Evolutionary conservation across 2,329 filamentous ascomycete genomes (phyloP).

Genomic region (Myriosclerotinia scirpicola): DNA sequence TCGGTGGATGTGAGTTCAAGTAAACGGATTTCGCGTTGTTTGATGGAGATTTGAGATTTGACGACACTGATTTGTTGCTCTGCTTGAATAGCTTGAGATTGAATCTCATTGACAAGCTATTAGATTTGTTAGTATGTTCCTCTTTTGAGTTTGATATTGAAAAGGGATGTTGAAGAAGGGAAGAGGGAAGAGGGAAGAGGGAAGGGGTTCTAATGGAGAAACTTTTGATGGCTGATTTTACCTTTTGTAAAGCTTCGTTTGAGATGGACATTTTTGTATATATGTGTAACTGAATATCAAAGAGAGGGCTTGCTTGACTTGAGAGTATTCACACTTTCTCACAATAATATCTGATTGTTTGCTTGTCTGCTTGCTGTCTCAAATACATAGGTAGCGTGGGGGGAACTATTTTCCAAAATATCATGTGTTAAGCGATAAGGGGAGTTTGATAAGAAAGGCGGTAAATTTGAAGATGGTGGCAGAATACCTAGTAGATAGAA

Average conservation of each 20-base stretch:
- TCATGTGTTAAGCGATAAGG: constrained; percentile 22
- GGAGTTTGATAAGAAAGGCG: neutral
- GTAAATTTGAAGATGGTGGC: neutral
- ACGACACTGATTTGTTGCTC: constrained; percentile 91
- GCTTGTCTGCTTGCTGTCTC: neutral
- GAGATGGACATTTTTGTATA: constrained; percentile 76
- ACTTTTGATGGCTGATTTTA: constrained; percentile 41
- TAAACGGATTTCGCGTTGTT: constrained; percentile 86
- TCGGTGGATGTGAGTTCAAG: constrained; percentile 85
- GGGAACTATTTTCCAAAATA: constrained; percentile 4
- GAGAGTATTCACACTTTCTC: neutral
- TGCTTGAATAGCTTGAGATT: constrained; percentile 80
- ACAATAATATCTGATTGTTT: neutral
- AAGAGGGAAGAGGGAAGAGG: neutral
- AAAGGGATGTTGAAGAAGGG: constrained; percentile 7
- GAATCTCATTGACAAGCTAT: constrained; percentile 90
- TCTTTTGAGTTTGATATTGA: constrained; percentile 19
- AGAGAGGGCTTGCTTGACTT: neutral
- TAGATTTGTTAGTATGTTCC: constrained; percentile 17
- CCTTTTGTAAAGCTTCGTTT: constrained; percentile 93
- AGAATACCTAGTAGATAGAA: neutral
- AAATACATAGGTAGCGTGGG: neutral
- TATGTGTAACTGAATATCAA: neutral
- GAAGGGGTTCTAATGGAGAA: neutral
- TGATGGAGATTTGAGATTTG: constrained; percentile 77